phyloP scores from a whole-genome alignment of 768 basidiomycete species.

The Lactifluus echinatus region DNA sequence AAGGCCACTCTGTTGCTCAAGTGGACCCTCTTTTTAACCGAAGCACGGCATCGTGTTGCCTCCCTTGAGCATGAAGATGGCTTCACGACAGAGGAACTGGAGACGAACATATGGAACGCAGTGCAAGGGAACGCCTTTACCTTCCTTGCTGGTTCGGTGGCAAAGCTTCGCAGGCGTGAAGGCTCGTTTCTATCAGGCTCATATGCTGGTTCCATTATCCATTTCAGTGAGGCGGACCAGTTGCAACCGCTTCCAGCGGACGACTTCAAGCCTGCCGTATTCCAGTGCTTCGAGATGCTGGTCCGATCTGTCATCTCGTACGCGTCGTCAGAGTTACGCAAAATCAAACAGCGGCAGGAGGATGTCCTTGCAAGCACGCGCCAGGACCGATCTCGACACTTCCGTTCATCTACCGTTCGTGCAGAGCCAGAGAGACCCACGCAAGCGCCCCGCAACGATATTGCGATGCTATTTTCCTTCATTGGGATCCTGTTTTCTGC shows the following conservation, averaged over 20 bases:
- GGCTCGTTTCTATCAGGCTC: conserved; percentile 26
- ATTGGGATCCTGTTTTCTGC: conserved; percentile 73
- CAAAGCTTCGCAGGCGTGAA: conserved; percentile 44
- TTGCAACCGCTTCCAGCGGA: conserved; percentile 34
- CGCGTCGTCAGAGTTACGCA: conserved; percentile 72
- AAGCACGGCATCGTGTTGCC: conserved; percentile 60
- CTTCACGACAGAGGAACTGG: conserved; percentile 70
- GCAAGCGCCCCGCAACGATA: conserved; percentile 62
- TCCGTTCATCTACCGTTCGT: conserved; percentile 32
- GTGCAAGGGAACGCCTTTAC: conserved; percentile 77
- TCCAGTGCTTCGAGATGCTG: conserved; percentile 62
- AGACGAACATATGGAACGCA: conserved; percentile 73
- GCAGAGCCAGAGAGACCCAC: conserved; percentile 28
- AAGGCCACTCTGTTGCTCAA: conserved; percentile 71
- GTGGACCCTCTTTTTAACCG: conserved; percentile 81
- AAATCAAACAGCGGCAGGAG: conserved; percentile 86
- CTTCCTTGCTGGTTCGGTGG: conserved; percentile 54
- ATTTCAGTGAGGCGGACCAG: conserved; percentile 30
- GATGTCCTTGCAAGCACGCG: conserved; percentile 66
- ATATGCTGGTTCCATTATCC: conserved; percentile 22
- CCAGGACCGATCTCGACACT: conserved; percentile 49
- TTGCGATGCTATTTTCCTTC: conserved; percentile 76
- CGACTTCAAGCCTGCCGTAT: conserved; percentile 46
- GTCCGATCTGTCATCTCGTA: conserved; percentile 64
- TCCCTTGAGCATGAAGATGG: conserved; percentile 55